Base-by-base conservation (phyloP, 2,329 filamentous ascomycete species). In the Beauveria sp. region DNA sequence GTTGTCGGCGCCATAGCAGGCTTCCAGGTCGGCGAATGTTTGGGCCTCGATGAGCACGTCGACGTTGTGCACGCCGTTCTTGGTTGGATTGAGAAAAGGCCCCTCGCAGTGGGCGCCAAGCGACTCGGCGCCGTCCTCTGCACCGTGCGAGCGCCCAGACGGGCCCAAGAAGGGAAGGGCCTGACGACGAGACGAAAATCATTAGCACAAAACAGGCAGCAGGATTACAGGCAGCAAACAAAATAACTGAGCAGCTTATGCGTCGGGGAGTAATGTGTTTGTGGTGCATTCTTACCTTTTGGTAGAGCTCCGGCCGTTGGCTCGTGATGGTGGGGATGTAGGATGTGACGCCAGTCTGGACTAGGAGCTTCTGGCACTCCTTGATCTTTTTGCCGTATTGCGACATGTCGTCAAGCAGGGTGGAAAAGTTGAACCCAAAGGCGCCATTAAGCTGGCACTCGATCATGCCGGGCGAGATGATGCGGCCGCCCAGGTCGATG, bases 361-460 rank as follows among this genome's bases (percentile, higher is more conserved):
- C 81, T 58, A 97, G 79, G 34, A 83, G 80, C 66, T 79, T 84
- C 74, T 95, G 95, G 64, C 93, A 80, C 62, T 85, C 79, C 65
- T 80, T 80, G 55, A 96, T 77, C n/a, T 85, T 86, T 72, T 90
- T 88, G 62, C 84, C 83, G 69, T 96, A 96, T 57, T 83, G 80
- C 34, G 80, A 76, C 74, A 83, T 85, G 68, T 88, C 84, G 18
- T 87, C 81, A n/a, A 89, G 85, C 10, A 91, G 80, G 1, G 86
- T 85, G 3, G 91, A 95, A 73, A 96, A 96, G 77, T 96, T 93
- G 79, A 96, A 96, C 62, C 92, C 92, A 69, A 92, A 93, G 10
- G 90, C 92, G 53, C 93, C 93, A 70, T 97, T 97, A 67, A 97
- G 86, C 74, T 97, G 93, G 58, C 89, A 88, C 67, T 97, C 93